Base-by-base conservation (phyloP, 305 asterid genomes). In the Solanum hybrid region DNA sequence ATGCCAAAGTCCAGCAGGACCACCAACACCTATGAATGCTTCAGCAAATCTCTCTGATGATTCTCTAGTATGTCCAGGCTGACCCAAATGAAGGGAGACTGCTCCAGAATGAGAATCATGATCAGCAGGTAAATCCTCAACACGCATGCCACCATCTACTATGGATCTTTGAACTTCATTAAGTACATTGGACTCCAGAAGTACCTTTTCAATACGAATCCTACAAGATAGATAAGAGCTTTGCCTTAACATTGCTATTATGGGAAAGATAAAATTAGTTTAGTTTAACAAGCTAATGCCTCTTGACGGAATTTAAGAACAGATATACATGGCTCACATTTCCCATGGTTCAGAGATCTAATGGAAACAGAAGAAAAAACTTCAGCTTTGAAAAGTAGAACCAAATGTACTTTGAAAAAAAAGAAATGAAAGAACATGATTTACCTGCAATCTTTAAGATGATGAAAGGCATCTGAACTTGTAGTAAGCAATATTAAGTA, bases 1-100 rank as follows among this genome's bases (percentile, higher is more conserved):
- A 94, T 98, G 99, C 99, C 99, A 98, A 69, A 98, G 95, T 86
- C 99, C 99, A 88, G 96, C 98, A 66, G 99, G 99, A 89, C 99
- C 99, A 89, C 98, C 99, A 87, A 92, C 89, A 35, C 97, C 95
- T 79, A 60, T 82, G 91, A 90, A 92, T 66, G 94, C 92, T 16
- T 95, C 96, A 29, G 93, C 80, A 42, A 72, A 85, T 86, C 94
- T 93, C 71, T 90, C 95, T 16, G 94, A 90, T 46, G 97, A 90
- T 78, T 91, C 97, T 89, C 93, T 66, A 66, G 93, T 88, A 8
- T 93, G 92, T 87, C 95, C 91, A 76, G 94, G 91, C 79, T 94
- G 96, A 91, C 98, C 95, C 89, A 92, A 86, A 89, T 93, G 97
- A 88, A 95, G 89, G 87, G 96, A 91, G 32, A 90, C 88, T 78